A percentile compares a stretch with the other conserved stretches of the same genome.
phyloP scores from a whole-genome alignment of 345 rosid genomes.

The Nasturtium officinale region DNA sequence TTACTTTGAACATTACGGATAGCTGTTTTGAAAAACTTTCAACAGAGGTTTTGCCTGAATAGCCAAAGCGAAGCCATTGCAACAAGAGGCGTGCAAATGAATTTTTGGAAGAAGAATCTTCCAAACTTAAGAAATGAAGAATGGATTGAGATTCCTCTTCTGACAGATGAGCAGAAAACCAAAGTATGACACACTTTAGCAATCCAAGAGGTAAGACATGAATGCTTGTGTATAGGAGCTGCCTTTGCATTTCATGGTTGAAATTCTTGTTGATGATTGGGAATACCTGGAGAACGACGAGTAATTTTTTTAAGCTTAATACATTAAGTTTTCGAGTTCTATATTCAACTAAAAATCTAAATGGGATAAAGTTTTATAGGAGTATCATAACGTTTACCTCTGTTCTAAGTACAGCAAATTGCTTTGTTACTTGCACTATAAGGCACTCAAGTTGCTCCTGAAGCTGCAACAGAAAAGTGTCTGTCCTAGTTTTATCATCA shows the following conservation, averaged over 20 bases:
- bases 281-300: slow-evolving; percentile 52
- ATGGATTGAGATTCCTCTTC: slow-evolving; percentile 56
- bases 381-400: slow-evolving; percentile 51
- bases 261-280: slow-evolving; percentile 54
- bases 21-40: slow-evolving; percentile 57
- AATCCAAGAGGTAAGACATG: slow-evolving; percentile 76
- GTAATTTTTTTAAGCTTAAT: too few species aligned
- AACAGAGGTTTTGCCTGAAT: slow-evolving; percentile 58
- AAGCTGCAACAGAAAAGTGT: slow-evolving; percentile 50
- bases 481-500: slow-evolving; percentile 33
- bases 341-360: too few species aligned
- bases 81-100: slow-evolving; percentile 59
- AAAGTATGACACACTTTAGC: slow-evolving; percentile 64
- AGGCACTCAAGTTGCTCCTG: slow-evolving; percentile 52
- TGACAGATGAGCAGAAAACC: slow-evolving; percentile 71
- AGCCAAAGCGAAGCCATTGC: slow-evolving; percentile 66
- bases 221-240: slow-evolving; percentile 59
- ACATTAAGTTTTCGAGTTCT: too few species aligned
- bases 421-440: slow-evolving; percentile 45
- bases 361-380: too few species aligned
- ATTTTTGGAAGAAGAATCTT: slow-evolving; percentile 41
- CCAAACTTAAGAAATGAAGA: slow-evolving; percentile 50
- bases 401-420: slow-evolving; percentile 55
- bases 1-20: slow-evolving; percentile 51
- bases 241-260: slow-evolving; percentile 59